Evolutionary conservation across 306 rosid genomes (phyloP).

Genomic region (Psophocarpus tetragonolobus): DNA sequence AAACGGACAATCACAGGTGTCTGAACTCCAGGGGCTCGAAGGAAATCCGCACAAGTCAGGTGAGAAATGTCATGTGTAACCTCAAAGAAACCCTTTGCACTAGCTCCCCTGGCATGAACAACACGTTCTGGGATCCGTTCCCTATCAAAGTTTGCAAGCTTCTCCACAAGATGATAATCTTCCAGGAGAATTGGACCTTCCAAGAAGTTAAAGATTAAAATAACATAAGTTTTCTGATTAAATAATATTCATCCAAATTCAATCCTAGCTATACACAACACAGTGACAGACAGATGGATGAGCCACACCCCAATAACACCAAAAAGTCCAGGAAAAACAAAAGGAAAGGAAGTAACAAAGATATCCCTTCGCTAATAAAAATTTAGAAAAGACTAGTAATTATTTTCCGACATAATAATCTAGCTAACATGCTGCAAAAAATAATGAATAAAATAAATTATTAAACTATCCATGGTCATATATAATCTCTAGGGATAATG

Average conservation of each 20-base stretch:
- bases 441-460: not conserved
- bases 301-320: not conserved
- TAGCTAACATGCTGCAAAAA: slow-evolving; percentile 1
- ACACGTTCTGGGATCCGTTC: slow-evolving; percentile 95
- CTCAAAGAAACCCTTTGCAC: slow-evolving; percentile 99
- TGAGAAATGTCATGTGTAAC: slow-evolving; percentile 87
- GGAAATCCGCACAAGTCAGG: slow-evolving; percentile 94
- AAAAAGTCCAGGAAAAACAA: not conserved
- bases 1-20: slow-evolving; percentile 93
- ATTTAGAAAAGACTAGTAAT: not conserved
- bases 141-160: slow-evolving; percentile 84
- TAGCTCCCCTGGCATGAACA: slow-evolving; percentile 98
- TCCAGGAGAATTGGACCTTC: slow-evolving; percentile 95
- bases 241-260: slow-evolving; percentile 1
- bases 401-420: not conserved
- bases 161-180: slow-evolving; percentile 94
- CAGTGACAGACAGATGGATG: not conserved
- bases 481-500: not conserved
- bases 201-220: slow-evolving; percentile 10
- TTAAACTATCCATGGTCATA: not conserved
- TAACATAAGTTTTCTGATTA: not conserved
- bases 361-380: not conserved
- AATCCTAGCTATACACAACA: not conserved
- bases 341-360: not conserved
- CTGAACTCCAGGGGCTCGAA: slow-evolving; percentile 94